A percentile compares a stretch with the other conserved stretches of the same genome.
Evolutionary conservation across 192 early-diverging fungal genomes (phyloP).

Genomic region (Chytriomyces sp.): DNA sequence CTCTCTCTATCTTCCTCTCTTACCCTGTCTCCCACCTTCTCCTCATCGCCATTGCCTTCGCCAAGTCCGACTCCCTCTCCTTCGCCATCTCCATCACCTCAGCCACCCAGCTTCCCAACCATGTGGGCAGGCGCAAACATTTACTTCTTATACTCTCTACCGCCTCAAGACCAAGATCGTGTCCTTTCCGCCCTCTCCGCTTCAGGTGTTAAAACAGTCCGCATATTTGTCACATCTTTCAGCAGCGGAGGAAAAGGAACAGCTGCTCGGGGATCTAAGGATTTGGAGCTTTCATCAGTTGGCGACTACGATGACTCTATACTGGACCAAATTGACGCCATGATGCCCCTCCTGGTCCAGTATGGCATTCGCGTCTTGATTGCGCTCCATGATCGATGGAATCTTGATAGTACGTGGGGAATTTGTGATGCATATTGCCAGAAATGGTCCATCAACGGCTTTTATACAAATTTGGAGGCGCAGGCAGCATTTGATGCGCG

Average conservation of each 20-base stretch:
- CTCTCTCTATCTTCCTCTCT: too few species aligned
- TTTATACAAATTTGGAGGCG: background rate
- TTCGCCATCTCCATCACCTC: too few species aligned
- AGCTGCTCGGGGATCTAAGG: slow-evolving; percentile 20
- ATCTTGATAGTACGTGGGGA: slow-evolving; percentile 25
- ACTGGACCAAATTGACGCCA: slow-evolving; percentile 19
- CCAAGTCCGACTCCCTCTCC: too few species aligned
- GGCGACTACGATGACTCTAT: slow-evolving; percentile 33
- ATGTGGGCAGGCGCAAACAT: slow-evolving; percentile 29
- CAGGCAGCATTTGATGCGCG: slow-evolving; percentile 16
- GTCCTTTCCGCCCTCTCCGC: background rate
- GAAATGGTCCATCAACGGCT: background rate
- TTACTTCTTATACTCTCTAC: slow-evolving; percentile 30
- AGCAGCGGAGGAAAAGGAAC: slow-evolving; percentile 26
- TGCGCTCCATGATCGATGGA: slow-evolving; percentile 29
- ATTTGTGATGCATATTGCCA: slow-evolving; percentile 33
- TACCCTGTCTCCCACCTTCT: too few species aligned
- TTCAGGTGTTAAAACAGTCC: slow-evolving; percentile 11
- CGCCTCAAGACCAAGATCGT: background rate
- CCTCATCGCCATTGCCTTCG: too few species aligned
- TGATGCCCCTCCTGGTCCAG: too few species aligned
- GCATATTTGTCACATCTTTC: slow-evolving; percentile 29
- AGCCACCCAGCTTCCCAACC: background rate
- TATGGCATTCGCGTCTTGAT: slow-evolving; percentile 1
- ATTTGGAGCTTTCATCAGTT: background rate